phyloP scores from a whole-genome alignment of 2,329 filamentous ascomycete species.

The Alternaria burnsii region DNA sequence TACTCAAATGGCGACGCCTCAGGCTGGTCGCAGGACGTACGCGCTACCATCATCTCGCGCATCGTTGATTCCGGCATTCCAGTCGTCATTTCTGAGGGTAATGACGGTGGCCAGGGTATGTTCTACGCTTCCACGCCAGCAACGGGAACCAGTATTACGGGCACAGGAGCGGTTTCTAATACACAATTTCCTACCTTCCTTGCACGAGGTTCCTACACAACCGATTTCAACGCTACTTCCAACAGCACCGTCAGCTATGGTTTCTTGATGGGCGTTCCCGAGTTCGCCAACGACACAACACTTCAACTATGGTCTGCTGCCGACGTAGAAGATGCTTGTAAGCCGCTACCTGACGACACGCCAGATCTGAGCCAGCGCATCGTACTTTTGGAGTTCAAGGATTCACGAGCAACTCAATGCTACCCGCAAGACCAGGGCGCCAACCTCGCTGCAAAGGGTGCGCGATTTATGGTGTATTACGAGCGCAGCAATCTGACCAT shows the following conservation, averaged over 20 bases:
- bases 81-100: conserved; percentile 62
- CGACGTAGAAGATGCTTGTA: conserved; percentile 61
- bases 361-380: conserved; percentile 67
- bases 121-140: conserved; percentile 46
- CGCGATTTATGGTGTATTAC: conserved; percentile 57
- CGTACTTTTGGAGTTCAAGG: conserved; percentile 47
- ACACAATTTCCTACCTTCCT: conserved; percentile 31
- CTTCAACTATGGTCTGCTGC: conserved; percentile 50
- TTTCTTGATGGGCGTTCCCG: conserved; percentile 46
- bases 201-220: conserved; percentile 30
- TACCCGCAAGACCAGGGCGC: conserved; percentile 27
- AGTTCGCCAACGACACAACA: conserved; percentile 23
- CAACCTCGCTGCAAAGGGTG: conserved; percentile 59
- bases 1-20: conserved; percentile 24
- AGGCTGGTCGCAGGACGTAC: conserved; percentile 50
- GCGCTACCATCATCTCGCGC: conserved; percentile 52
- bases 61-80: conserved; percentile 60
- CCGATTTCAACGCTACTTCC: conserved; percentile 42
- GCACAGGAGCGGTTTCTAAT: conserved; percentile 58
- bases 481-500: conserved; percentile 21
- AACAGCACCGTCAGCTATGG: conserved; percentile 39
- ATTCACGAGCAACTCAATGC: conserved; percentile 21
- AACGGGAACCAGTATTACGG: conserved; percentile 54
- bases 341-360: conserved; percentile 60
- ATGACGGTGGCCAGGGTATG: conserved; percentile 58